Conservation (phyloP, 192 early-diverging fungal genomes). For the Spinellus fusiger region DNA sequence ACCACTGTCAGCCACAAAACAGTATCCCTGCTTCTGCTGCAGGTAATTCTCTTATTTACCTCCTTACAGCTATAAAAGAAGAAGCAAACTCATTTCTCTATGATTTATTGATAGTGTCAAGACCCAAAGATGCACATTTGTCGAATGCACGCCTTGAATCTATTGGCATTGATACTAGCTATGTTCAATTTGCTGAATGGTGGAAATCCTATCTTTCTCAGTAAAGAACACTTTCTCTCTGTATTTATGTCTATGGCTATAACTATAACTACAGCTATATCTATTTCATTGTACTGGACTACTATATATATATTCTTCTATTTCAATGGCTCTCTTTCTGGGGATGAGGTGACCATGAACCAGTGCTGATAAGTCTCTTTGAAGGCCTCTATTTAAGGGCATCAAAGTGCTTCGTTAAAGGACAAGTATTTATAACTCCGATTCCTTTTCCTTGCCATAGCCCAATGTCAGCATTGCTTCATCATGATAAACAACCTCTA, state of each 20-base stretch:
- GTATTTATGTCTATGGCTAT: not conserved
- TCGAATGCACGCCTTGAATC: slow-evolving; percentile 52
- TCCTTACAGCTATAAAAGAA: not conserved
- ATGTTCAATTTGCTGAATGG: slow-evolving; percentile 54
- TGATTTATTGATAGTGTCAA: slow-evolving; percentile 35
- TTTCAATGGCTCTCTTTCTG: no score
- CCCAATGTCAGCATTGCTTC: not conserved
- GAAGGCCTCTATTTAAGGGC: no score
- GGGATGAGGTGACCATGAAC: no score
- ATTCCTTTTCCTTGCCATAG: not conserved
- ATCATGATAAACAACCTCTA: not conserved
- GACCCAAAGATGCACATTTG: slow-evolving; percentile 62
- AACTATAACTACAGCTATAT: no score
- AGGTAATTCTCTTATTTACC: not conserved
- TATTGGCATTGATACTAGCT: slow-evolving; percentile 43
- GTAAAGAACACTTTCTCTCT: not conserved
- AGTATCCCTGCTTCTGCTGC: slow-evolving; percentile 26
- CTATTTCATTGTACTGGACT: no score
- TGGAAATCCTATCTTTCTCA: slow-evolving; percentile 22
- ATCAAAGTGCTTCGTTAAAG: not conserved
- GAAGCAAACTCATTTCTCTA: not conserved
- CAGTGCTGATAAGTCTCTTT: no score
- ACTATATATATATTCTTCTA: no score
- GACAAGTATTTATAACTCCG: slow-evolving; percentile 1
- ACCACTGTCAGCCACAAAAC: slow-evolving; percentile 43